Evolutionary conservation across 2,329 filamentous ascomycete species (phyloP).

Genomic region (Dryadomyces quercivorus): DNA sequence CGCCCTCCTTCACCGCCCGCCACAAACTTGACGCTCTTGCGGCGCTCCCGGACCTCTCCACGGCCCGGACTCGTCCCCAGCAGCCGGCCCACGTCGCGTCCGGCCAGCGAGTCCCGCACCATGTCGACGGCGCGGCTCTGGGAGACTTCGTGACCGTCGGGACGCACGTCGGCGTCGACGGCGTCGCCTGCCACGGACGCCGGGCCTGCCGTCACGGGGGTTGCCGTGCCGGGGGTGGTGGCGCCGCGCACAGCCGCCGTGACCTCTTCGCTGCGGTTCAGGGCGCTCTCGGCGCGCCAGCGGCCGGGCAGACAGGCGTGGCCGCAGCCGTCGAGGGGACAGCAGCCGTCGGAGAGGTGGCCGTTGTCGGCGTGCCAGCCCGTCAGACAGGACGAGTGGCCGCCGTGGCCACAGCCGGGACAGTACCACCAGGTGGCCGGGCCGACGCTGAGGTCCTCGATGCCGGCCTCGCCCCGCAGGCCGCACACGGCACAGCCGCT

Average conservation of each 20-base stretch:
- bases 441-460: conserved; percentile 12
- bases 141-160: conserved; percentile 40
- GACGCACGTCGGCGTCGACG: conserved; percentile 20
- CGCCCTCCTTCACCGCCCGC: conserved; percentile 22
- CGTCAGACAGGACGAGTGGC: conserved; percentile 46
- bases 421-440: conserved; percentile 51
- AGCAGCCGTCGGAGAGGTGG: conserved; percentile 41
- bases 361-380: conserved; percentile 35
- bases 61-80: conserved; percentile 39
- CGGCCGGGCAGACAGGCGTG: conserved; percentile 49
- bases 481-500: conserved; percentile 48
- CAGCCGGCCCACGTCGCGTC: conserved; percentile 20
- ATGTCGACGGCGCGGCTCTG: conserved; percentile 50
- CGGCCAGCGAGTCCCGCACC: conserved; percentile 39
- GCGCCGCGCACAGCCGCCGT: conserved; percentile 19
- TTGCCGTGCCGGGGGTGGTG: not conserved
- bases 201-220: not conserved
- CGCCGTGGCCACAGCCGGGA: conserved; percentile 49
- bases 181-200: not conserved
- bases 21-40: conserved; percentile 54
- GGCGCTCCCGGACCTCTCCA: conserved; percentile 34
- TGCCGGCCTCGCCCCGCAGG: conserved; percentile 27
- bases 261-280: conserved; percentile 37
- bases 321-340: conserved; percentile 52
- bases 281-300: conserved; percentile 36